phyloP scores from a whole-genome alignment of 179 eudicot genomes.

The Gypsophila paniculata region DNA sequence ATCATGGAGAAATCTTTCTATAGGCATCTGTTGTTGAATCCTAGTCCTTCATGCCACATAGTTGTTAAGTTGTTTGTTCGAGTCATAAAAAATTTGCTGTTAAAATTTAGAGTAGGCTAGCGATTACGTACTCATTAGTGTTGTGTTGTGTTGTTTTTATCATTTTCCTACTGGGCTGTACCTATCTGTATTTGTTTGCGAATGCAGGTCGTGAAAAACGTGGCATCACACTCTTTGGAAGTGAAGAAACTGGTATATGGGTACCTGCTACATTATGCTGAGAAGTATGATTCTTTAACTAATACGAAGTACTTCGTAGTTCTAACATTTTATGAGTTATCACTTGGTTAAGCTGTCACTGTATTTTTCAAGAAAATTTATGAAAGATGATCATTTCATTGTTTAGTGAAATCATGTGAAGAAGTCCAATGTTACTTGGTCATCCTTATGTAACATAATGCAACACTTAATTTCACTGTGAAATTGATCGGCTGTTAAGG shows the following conservation, averaged over 20 bases:
- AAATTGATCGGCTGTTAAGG: neutral
- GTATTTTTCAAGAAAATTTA: conserved; percentile 6
- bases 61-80: neutral
- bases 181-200: conserved; percentile 9
- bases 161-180: neutral
- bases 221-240: conserved; percentile 90
- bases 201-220: conserved; percentile 90
- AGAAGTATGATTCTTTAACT: conserved; percentile 57
- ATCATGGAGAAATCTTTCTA: neutral
- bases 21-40: neutral
- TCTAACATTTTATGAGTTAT: neutral
- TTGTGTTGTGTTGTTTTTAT: neutral
- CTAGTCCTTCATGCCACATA: neutral
- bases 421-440: neutral
- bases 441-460: neutral
- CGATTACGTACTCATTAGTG: neutral
- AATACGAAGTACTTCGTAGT: neutral
- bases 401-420: neutral
- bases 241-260: conserved; percentile 98
- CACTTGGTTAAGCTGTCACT: neutral
- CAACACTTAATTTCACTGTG: neutral
- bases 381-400: neutral
- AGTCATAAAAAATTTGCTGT: neutral
- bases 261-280: conserved; percentile 93
- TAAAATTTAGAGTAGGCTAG: neutral